phyloP scores from a whole-genome alignment of 306 rosid genomes.

The barrel medic (Medicago truncatula) region MtrunA17r5.0-ANR NC_053042.1:15028001-15028500 shows the following conservation, averaged over 20 bases:
- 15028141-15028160: constrained; percentile 72
- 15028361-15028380: background rate
- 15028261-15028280: background rate
- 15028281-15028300: constrained; percentile 3
- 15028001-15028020: constrained; percentile 44
- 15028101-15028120: constrained; percentile 62
- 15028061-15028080: constrained; percentile 65
- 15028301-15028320: background rate
- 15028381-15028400: background rate
- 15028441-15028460: background rate
- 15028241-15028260: constrained; percentile 45
- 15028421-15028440: background rate
- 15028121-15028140: constrained; percentile 58
- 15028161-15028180: constrained; percentile 54
- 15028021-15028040: constrained; percentile 59
- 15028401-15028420: background rate
- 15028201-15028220: constrained; percentile 3
- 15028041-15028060: constrained; percentile 61
- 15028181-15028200: constrained; percentile 52
- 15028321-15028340: no score
- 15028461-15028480: no score
- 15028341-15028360: no score
- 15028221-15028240: constrained; percentile 46
- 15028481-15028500: no score
- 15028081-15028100: constrained; percentile 67